Percentiles rank a stretch among this genome's conserved stretches.
phyloP scores from a whole-genome alignment of 768 basidiomycete species.

The Mycena haematopus region DNA sequence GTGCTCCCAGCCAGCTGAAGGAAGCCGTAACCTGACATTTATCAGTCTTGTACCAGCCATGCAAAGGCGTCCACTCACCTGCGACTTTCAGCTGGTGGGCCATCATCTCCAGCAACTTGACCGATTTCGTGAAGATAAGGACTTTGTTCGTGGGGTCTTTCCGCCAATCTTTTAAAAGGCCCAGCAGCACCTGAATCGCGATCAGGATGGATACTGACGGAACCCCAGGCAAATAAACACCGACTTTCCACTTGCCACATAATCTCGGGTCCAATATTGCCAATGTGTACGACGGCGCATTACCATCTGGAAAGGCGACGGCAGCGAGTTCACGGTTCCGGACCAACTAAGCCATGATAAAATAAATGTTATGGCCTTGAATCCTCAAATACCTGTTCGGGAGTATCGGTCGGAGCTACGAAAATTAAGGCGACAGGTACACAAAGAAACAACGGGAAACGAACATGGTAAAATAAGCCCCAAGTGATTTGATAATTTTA shows the following conservation, averaged over 20 bases:
- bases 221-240: constrained; percentile 62
- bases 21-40: constrained; percentile 57
- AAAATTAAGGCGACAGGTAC: not conserved
- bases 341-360: constrained; percentile 37
- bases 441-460: constrained; percentile 6
- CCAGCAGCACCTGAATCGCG: constrained; percentile 8
- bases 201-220: not conserved
- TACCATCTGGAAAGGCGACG: constrained; percentile 64
- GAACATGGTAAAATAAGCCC: constrained; percentile 84
- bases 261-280: constrained; percentile 68
- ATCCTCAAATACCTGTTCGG: constrained; percentile 62
- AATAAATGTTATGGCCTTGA: constrained; percentile 7
- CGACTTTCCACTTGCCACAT: constrained; percentile 87
- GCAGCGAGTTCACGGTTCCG: constrained; percentile 69
- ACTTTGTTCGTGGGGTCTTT: constrained; percentile 81
- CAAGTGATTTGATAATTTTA: constrained; percentile 90
- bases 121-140: constrained; percentile 91
- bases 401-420: constrained; percentile 69
- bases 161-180: constrained; percentile 68
- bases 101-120: constrained; percentile 88
- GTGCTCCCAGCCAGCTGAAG: constrained; percentile 84
- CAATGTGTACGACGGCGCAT: constrained; percentile 63
- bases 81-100: constrained; percentile 69
- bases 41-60: constrained; percentile 9
- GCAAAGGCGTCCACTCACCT: constrained; percentile 47